Base-by-base conservation (phyloP, 208 protist genomes). In the Trypanosoma avium region DNA sequence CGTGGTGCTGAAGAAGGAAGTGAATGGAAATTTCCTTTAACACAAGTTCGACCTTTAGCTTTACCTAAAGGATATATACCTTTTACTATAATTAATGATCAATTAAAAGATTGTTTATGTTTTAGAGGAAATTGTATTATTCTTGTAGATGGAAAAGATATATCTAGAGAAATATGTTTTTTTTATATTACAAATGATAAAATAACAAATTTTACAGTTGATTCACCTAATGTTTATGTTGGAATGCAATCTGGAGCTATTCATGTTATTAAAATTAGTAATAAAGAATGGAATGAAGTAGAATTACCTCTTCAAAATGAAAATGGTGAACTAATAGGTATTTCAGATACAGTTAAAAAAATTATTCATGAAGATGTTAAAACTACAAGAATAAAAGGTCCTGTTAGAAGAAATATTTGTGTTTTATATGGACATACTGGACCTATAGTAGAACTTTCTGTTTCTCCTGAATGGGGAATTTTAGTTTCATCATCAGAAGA, bases 181-280 rank as follows among this genome's bases (percentile, higher is more conserved):
- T 64, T 70, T 66, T 24, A 65, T 43, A 43, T 77, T 0, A 19
- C 50, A 10, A 27, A 50, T 61, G 61, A 57, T 33, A 59, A 48
- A 52, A 61, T 66, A 17, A 67, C 56, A 8, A 36, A 27, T 4
- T 47, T 60, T 36, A 33, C 70, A 6, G 57, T 60, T 2, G 63
- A 77, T 26, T 3, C 54, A 33, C 62, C 62, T 15, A 59, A 21
- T 57, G 63, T 66, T 59, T 77, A 67, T 56, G 58, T 67, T 38
- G 70, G 70, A 54, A 67, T 70, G 62, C 50, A 62, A 22, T 70
- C 63, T 54, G 70, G 70, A 26, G 53, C 70, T 10, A 77, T 77
- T 47, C 70, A 67, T 22, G 32, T 62, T 26, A 17, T 68, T 24
- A 59, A 24, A 40, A 75, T 75, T 32, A 55, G 32, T 15, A 19